Evolutionary conservation across 73 alveolate species (phyloP), one percentile per base, ranked within the genome.

Genomic region (Paramecium bursaria): DNA sequence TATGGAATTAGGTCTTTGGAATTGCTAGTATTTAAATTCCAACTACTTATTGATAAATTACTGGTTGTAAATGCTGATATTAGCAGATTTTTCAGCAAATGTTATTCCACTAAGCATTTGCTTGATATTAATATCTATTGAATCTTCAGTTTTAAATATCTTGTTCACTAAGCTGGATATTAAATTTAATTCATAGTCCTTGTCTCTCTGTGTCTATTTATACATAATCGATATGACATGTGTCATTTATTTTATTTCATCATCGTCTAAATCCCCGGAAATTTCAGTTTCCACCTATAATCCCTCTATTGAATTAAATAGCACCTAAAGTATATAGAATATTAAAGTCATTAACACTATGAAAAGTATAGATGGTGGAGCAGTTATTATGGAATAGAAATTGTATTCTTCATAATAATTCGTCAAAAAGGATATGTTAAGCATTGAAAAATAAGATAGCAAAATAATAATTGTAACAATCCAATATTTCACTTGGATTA

Each of bases 141-240:
- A 53, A 14, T 67, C 82, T 15, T 67, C 82, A 39, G 33, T 67
- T 42, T 67, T 67, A 67, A 67, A 67, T 47, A 67, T 39, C 44
- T 67, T 67, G 9, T 39, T 21, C 0, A 47, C 82, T 19, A 25
- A 67, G 6, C 27, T 67, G 11, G 49, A 39, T 39, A 39, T 39
- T 39, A 7, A 39, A 39, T 7, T 5, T 39, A 39, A 7, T 7
- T 7, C 11, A 39, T 5, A 39, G 11, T 39, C 5, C 11, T 39
- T 39, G 11, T 39, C 49, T 39, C 11, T 39, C 5, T 5, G 11
- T 39, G 5, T 39, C 5, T 39, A 7, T 7, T 39, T 39, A 39
- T 39, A 39, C 5, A 7, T 7, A 39, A 39, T 39, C 5, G 49
- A 7, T 7, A 39, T 39, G 11, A 39, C 11, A 7, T 39, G 49